Conservation (phyloP, 768 basidiomycete genomes). For the Coprinellus micaceus region DNA sequence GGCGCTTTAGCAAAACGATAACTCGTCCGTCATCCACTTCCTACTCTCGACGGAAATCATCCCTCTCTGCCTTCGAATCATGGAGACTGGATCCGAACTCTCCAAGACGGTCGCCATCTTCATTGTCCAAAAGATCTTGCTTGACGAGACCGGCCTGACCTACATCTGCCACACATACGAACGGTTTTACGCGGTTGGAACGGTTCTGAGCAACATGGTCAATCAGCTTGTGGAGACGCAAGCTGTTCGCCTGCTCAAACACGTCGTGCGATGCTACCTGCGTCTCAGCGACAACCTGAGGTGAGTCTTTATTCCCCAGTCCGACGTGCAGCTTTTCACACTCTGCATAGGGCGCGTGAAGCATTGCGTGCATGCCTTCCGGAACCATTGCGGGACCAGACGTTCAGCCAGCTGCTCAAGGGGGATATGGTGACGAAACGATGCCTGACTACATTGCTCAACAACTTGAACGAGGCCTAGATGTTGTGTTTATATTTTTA, state of each 20-base stretch:
- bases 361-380: conserved; percentile 94
- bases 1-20: conserved; percentile 89
- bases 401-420: conserved; percentile 89
- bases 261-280: conserved; percentile 96
- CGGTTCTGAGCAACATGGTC: conserved; percentile 98
- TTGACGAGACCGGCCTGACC: conserved; percentile 95
- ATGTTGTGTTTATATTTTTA: background rate
- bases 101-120: conserved; percentile 99
- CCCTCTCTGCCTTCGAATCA: conserved; percentile 96
- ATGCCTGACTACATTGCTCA: conserved; percentile 84
- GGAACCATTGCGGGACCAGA: conserved; percentile 90
- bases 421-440: conserved; percentile 98
- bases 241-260: conserved; percentile 92
- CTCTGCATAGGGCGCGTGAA: conserved; percentile 74
- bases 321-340: conserved; percentile 12
- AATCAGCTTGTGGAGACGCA: conserved; percentile 96
- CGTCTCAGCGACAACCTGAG: conserved; percentile 93
- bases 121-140: conserved; percentile 96
- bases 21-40: conserved; percentile 98
- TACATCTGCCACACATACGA: conserved; percentile 99
- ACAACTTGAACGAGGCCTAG: conserved; percentile 78
- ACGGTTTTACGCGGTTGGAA: conserved; percentile 97
- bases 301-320: conserved; percentile 38
- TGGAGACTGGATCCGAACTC: conserved; percentile 98
- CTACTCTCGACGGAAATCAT: conserved; percentile 99